Evolutionary conservation across 2,329 filamentous ascomycete genomes (phyloP).

Genomic region (Nannizzia gypsea): DNA sequence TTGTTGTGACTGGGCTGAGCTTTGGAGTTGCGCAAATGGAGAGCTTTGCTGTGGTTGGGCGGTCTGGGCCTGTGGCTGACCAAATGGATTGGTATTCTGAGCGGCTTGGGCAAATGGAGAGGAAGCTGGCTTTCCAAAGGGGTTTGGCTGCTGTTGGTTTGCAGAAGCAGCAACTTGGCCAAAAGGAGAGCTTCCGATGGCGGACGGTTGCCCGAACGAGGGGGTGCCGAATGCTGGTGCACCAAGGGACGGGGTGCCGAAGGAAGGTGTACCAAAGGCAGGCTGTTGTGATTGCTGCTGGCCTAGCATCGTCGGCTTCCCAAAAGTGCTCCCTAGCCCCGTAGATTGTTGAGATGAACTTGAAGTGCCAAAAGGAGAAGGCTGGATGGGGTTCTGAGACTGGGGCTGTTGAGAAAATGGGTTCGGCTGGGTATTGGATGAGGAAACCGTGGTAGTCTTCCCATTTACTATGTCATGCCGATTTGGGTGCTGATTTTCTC

Average conservation of each 20-base stretch:
- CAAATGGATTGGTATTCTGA: conserved; percentile 13
- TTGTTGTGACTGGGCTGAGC: neutral
- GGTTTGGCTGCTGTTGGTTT: conserved; percentile 3
- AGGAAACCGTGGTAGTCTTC: conserved; percentile 11
- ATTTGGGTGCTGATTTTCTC: conserved; percentile 62
- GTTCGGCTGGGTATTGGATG: conserved; percentile 9
- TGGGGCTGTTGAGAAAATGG: conserved; percentile 23
- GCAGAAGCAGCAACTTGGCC: conserved; percentile 12
- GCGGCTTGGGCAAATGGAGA: conserved; percentile 27
- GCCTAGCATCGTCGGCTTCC: conserved; percentile 29
- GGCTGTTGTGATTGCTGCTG: conserved; percentile 19
- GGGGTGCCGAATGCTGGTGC: conserved; percentile 5
- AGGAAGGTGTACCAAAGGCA: conserved; percentile 3
- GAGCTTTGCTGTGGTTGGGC: conserved; percentile 7
- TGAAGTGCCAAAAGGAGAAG: neutral
- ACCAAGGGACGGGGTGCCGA: neutral
- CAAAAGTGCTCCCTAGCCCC: conserved; percentile 26
- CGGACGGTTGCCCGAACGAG: conserved; percentile 5
- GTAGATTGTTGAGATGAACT: neutral
- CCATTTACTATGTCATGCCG: conserved; percentile 45
- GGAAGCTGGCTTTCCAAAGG: conserved; percentile 8
- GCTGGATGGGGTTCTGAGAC: conserved; percentile 1
- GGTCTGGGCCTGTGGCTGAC: conserved; percentile 14
- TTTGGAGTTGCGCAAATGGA: conserved; percentile 10
- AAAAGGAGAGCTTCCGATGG: conserved; percentile 19